Evolutionary conservation across 129 eudicot genomes (phyloP).

Genomic region (Solidago caesia): DNA sequence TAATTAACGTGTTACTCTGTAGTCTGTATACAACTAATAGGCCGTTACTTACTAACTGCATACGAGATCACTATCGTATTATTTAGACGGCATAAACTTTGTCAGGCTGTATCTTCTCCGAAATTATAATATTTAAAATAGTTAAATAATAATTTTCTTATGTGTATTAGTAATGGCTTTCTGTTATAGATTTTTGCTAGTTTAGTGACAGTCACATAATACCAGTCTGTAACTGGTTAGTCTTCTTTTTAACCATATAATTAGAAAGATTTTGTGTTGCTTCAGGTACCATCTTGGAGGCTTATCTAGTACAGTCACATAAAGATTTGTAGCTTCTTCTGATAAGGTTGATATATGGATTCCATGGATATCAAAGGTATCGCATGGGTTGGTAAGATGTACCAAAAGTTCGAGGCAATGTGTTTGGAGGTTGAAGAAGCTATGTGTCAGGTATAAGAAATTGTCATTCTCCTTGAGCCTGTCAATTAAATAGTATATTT

Average conservation of each 20-base stretch:
- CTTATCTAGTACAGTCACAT: neutral
- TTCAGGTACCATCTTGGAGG: conserved; percentile 21
- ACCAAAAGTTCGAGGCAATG: conserved; percentile 83
- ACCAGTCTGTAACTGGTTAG: neutral
- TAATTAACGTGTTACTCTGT: no score
- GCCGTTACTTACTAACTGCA: no score
- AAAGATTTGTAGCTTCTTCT: neutral
- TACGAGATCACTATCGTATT: no score
- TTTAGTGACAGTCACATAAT: neutral
- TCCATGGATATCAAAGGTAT: conserved; percentile 66
- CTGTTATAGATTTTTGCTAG: neutral
- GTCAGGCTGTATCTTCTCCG: no score
- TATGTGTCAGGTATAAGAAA: conserved; percentile 59
- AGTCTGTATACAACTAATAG: no score
- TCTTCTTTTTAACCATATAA: neutral
- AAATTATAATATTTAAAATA: neutral
- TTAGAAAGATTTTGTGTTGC: neutral
- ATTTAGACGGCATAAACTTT: no score
- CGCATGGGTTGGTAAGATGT: conserved; percentile 79
- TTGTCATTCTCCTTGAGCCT: neutral
- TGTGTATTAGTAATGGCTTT: neutral
- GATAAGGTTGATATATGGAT: conserved; percentile 29
- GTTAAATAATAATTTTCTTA: neutral
- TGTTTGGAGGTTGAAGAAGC: conserved; percentile 92
- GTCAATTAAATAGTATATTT: neutral